Conservation (phyloP, 2,329 filamentous ascomycete species). For the Dryadomyces sulphureus region DNA sequence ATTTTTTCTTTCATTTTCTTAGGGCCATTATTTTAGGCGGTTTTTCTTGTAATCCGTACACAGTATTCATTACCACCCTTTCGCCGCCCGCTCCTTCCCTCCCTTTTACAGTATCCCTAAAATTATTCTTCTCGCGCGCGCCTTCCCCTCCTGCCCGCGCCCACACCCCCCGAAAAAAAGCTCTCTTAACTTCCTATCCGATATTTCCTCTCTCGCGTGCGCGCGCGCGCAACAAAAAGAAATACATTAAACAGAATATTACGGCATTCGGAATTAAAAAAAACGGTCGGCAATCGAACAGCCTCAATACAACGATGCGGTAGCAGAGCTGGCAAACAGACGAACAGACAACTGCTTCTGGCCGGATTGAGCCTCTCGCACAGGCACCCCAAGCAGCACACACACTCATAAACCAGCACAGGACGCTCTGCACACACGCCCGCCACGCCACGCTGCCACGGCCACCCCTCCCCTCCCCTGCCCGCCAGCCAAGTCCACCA, state of each 20-base stretch:
- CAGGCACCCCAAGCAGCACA: neutral
- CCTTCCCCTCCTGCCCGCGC: no score
- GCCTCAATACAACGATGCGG: constrained; percentile 6
- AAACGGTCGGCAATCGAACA: neutral
- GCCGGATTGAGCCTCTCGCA: no score
- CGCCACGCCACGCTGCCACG: neutral
- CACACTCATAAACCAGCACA: no score
- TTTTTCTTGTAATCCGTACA: neutral
- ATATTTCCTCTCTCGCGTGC: neutral
- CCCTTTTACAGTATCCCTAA: neutral
- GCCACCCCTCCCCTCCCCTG: no score
- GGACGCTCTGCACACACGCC: no score
- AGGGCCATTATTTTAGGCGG: no score
- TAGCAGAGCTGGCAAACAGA: constrained; percentile 2
- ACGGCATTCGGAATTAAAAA: neutral
- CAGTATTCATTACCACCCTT: neutral
- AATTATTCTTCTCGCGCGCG: neutral
- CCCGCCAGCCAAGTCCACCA: no score
- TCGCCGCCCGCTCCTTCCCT: constrained; percentile 1
- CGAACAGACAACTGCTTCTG: neutral
- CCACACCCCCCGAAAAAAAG: constrained; percentile 3
- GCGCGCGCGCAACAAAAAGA: neutral
- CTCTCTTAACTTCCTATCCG: constrained; percentile 12
- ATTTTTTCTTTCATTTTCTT: no score
- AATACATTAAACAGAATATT: neutral